Percentiles rank a stretch among this genome's conserved stretches.
phyloP scores from a whole-genome alignment of 2,329 filamentous ascomycete species.

The Zarea fungicola region DNA sequence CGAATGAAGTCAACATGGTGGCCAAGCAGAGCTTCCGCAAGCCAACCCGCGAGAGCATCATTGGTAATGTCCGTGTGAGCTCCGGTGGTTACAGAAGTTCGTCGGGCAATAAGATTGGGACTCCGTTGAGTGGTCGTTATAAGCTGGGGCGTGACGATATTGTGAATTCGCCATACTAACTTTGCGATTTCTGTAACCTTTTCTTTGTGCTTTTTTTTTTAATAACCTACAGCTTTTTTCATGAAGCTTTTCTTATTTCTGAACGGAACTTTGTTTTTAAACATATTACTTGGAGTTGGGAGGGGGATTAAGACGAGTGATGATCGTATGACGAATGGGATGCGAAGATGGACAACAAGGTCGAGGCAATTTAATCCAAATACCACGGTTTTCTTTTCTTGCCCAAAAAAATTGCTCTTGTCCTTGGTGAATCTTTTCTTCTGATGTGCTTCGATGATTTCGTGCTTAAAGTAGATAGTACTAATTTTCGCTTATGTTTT shows the following conservation, averaged over 20 bases:
- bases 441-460: too few species aligned
- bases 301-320: constrained; percentile 21
- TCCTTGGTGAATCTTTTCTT: too few species aligned
- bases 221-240: neutral
- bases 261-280: neutral
- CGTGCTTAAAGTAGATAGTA: too few species aligned
- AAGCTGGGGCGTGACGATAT: constrained; percentile 78
- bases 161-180: constrained; percentile 60
- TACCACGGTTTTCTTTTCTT: constrained; percentile 11
- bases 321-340: constrained; percentile 10
- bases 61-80: constrained; percentile 48
- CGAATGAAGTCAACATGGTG: constrained; percentile 98
- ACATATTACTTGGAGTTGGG: neutral
- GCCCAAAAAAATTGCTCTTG: too few species aligned
- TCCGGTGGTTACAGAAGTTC: constrained; percentile 44
- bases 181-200: too few species aligned
- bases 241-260: neutral
- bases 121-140: constrained; percentile 54
- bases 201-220: constrained; percentile 12
- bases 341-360: neutral
- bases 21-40: constrained; percentile 77
- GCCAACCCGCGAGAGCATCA: constrained; percentile 91
- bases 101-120: constrained; percentile 48
- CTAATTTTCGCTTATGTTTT: too few species aligned
- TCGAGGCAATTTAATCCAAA: constrained; percentile 8